Base-by-base conservation (phyloP, 768 basidiomycete genomes). In the Phanerodontia chrysosporium region DNA sequence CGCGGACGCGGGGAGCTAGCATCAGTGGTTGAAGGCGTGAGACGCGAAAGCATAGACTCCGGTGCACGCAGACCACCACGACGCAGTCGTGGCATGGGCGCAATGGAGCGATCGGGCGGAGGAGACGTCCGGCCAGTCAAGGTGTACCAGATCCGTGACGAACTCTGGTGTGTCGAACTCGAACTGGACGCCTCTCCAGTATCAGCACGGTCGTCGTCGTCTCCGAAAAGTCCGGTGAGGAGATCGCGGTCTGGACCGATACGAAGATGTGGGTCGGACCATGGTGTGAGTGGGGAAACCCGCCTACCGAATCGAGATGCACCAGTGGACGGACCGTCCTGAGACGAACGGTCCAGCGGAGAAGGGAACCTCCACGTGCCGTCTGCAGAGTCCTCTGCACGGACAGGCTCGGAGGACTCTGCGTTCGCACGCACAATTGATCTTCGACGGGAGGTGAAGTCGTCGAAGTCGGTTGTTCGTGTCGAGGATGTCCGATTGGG, bases 41-140 rank as follows among this genome's bases (percentile, higher is more conserved):
- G 39, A 18, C 80, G 77, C 16, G 80, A 70, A 1, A 86, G 66
- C 62, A 86, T 70, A 1, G 82, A 80, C 64, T 89, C 88, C 0
- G 86, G 84, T 4, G 86, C 80, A 5, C 83, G 80, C 4, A 89
- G 66, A 2, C 86, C 84, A n/a, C 87, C 85, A 2, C 87, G 81
- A 49, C 87, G 82, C 45, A 89, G 72, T 44, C 85, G 80, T 3
- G 87, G 84, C 4, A 63, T 61, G 52, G 66, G 45, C 39, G 51
- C 22, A 27, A n/a, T 22, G 22, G 24, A 14, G 16, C 42, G 30
- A 25, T 36, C 44, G 22, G 39, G 24, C 12, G 57, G 21, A 7
- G 60, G 21, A 12, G 49, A 18, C n/a, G 57, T 21, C 5, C 55
- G 46, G 28, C 60, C 48, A 10, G 66, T 65, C 25, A 68, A 25